Evolutionary conservation across 164 flowering plant genomes (phyloP), one percentile per base, ranked within the genome.

Genomic region (Umbellularia californica): DNA sequence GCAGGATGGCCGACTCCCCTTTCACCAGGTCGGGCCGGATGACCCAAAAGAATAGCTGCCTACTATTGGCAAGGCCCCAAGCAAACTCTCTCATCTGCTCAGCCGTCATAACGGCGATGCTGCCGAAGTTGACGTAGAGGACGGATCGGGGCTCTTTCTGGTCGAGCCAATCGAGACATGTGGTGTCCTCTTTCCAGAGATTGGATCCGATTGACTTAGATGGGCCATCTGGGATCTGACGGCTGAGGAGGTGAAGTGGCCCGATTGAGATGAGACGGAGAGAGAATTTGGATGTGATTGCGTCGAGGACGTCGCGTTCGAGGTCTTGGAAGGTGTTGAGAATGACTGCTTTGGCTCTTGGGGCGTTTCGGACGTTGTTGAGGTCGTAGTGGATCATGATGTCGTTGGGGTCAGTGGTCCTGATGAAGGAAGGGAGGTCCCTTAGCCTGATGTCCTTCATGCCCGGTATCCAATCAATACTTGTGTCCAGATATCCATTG

Each of bases 61-160:
- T 77, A 71, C 79, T 82, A 69, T 77, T 82, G 12, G 84, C 84
- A 1, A 82, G 75, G 19, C 84, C 84, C 84, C 84, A 82, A 14
- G 84, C 84, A 15, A 82, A 79, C 65, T 82, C 84, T 20, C 22
- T 51, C 63, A 79, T 35, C 23, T 82, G 84, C 35, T 82, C 19
- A 25, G 74, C 20, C 0, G 77, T 79, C 77, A 77, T 72, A 19
- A 79, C 80, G 2, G 82, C 68, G 17, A 79, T 62, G 70, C 84
- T 79, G 3, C 84, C 84, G 51, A 78, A 81, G 65, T 78, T 81
- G 33, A 81, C 81, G n/a, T 81, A 81, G 1, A 81, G 62, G 3
- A 81, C 83, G 1, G 83, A 81, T 20, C 50, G 33, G 19, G 77
- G 70, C 65, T 76, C 69, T 33, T 72, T 79, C 2, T 47, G 7